A percentile compares a stretch with the other conserved stretches of the same genome.
Evolutionary conservation across 495 filamentous ascomycete genomes (phyloP).

Genomic region (Aspergillus hancockii): DNA sequence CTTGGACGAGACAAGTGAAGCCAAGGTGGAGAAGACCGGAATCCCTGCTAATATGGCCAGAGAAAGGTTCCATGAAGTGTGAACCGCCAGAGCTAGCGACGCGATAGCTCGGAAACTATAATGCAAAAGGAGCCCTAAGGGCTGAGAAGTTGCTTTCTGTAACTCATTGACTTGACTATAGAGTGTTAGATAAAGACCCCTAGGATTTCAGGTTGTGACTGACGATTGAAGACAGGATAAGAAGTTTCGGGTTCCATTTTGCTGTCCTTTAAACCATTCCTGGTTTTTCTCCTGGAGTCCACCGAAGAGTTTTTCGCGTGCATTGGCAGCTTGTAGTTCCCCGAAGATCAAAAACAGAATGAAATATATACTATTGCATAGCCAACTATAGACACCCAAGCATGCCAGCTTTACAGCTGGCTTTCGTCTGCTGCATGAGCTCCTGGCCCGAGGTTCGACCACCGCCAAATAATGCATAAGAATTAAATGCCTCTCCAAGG

Average conservation of each 20-base stretch:
- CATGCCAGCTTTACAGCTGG: constrained; percentile 57
- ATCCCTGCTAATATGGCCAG: constrained; percentile 76
- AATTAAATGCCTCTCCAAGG: constrained; percentile 74
- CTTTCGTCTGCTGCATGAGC: constrained; percentile 56
- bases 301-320: constrained; percentile 63
- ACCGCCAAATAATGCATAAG: constrained; percentile 65
- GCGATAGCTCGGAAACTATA: constrained; percentile 60
- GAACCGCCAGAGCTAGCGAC: constrained; percentile 70
- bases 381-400: constrained; percentile 63
- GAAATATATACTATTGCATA: constrained; percentile 65
- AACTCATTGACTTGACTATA: constrained; percentile 78
- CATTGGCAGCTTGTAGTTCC: constrained; percentile 72
- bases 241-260: constrained; percentile 71
- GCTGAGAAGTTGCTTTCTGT: constrained; percentile 75
- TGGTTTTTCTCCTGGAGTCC: constrained; percentile 71
- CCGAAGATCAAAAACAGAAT: constrained; percentile 72
- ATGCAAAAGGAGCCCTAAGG: constrained; percentile 68
- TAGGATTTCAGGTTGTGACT: constrained; percentile 18
- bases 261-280: constrained; percentile 77
- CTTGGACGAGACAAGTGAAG: constrained; percentile 57
- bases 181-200: constrained; percentile 8
- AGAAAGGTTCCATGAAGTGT: constrained; percentile 81
- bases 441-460: constrained; percentile 48
- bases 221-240: constrained; percentile 75
- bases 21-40: constrained; percentile 63